Evolutionary conservation across 352 stramenopile species (phyloP), one percentile per base, ranked within the genome.

Genomic region (Phytophthora tentaculata): DNA sequence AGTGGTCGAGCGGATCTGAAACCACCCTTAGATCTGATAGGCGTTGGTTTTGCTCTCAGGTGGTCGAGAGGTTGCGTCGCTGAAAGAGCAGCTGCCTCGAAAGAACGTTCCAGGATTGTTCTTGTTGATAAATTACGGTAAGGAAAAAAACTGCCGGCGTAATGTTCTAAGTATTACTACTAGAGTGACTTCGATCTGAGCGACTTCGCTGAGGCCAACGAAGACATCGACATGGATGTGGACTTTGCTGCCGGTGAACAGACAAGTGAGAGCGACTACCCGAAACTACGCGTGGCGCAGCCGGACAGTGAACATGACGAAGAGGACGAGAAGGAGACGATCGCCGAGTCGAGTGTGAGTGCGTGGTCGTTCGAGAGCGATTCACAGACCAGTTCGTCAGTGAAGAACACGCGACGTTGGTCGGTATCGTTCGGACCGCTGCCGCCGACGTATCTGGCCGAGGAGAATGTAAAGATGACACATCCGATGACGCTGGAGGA

Each of bases 161-260:
- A n/a, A n/a, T n/a, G n/a, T n/a, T n/a, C n/a, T n/a, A n/a, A n/a
- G n/a, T n/a, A n/a, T n/a, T n/a, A n/a, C n/a, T n/a, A n/a, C n/a
- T n/a, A n/a, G n/a, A n/a, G 74, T 53, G 76, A 81, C 58, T 76
- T 66, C 61, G 74, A 74, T 35, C 68, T 76, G 37, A 77, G 59
- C 28, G 75, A 80, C 53, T 56, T 71, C 23, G 45, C 64, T n/a
- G 63, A 76, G 6, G 58, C 50, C 41, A 59, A 80, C 57, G 64
- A 80, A 52, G 64, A 80, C 56, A 49, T 77, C 12, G 64, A 73
- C 17, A 51, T 66, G 53, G 69, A 76, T 48, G 56, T 70, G 22
- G 62, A 68, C 56, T 49, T 61, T 24, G 66, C 60, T 5, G 55
- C 55, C n/a, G 24, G 17, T 5, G 50, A 41, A 41, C 56, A 59